phyloP scores from a whole-genome alignment of 1,139 yeast genomes.

The Candida dubliniensis region DNA sequence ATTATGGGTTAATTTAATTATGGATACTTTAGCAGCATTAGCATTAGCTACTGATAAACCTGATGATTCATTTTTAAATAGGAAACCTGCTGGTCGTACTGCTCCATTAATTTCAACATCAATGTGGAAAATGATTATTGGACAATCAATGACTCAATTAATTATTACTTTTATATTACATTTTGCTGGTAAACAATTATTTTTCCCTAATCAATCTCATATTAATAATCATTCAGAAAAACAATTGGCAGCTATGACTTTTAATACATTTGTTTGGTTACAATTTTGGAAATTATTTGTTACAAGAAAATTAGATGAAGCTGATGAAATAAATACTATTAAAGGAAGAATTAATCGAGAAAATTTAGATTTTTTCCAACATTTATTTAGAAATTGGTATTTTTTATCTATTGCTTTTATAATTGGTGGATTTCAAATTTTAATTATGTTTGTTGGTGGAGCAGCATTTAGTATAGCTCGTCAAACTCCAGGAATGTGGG shows the following conservation, averaged over 20 bases:
- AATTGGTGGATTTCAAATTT: constrained; percentile 79
- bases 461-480: constrained; percentile 83
- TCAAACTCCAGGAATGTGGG: constrained; percentile 89
- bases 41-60: constrained; percentile 99
- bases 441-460: constrained; percentile 97
- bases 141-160: constrained; percentile 80
- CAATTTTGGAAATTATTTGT: constrained; percentile 93
- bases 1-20: constrained; percentile 94
- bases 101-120: constrained; percentile 83
- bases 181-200: constrained; percentile 70
- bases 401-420: constrained; percentile 69
- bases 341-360: constrained; percentile 56
- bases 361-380: constrained; percentile 79
- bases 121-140: constrained; percentile 98
- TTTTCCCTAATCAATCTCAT: constrained; percentile 42
- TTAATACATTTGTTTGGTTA: constrained; percentile 96
- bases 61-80: constrained; percentile 70
- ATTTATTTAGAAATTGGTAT: constrained; percentile 78
- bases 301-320: constrained; percentile 89
- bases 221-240: constrained; percentile 48
- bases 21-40: constrained; percentile 97
- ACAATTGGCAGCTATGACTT: constrained; percentile 79
- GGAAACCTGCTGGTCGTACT: constrained; percentile 82
- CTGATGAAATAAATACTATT: constrained; percentile 60
- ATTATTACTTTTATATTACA: constrained; percentile 75